phyloP scores from a whole-genome alignment of 2,329 filamentous ascomycete genomes.

The Passalora sequoiae region DNA sequence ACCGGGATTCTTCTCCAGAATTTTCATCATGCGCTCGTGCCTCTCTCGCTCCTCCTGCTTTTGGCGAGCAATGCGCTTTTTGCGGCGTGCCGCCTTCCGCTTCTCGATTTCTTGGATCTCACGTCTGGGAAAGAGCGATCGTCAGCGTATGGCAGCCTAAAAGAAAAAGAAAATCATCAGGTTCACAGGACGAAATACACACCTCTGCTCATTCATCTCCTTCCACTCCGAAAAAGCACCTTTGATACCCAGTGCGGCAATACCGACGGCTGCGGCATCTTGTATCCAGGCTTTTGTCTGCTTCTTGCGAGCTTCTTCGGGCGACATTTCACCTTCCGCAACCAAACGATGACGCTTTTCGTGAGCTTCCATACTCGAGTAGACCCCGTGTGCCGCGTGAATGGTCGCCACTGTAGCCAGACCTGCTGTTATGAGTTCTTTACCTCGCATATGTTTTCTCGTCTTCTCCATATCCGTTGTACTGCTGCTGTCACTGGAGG shows the following conservation, averaged over 20 bases:
- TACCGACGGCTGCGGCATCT: slow-evolving; percentile 61
- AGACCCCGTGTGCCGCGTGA: slow-evolving; percentile 62
- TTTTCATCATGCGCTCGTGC: slow-evolving; percentile 35
- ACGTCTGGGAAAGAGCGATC: slow-evolving; percentile 26
- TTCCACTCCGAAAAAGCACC: slow-evolving; percentile 63
- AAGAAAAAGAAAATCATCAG: slow-evolving; percentile 1
- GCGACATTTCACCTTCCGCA: slow-evolving; percentile 58
- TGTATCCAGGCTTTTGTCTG: slow-evolving; percentile 60
- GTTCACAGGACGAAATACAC: slow-evolving; percentile 33
- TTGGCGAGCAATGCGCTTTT: slow-evolving; percentile 39
- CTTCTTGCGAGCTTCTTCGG: slow-evolving; percentile 57
- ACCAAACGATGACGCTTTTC: slow-evolving; percentile 56
- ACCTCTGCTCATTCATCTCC: slow-evolving; percentile 59
- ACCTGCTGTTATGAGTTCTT: slow-evolving; percentile 61
- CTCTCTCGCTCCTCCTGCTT: slow-evolving; percentile 42
- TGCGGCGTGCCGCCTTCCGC: slow-evolving; percentile 37
- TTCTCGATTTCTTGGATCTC: slow-evolving; percentile 50
- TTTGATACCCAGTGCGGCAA: slow-evolving; percentile 64
- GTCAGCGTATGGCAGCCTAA: slow-evolving; percentile 16
- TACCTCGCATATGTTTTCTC: slow-evolving; percentile 60
- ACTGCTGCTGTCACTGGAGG: slow-evolving; percentile 33
- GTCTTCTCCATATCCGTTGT: slow-evolving; percentile 55
- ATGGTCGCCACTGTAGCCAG: slow-evolving; percentile 64
- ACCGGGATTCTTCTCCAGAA: slow-evolving; percentile 30
- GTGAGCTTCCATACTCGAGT: slow-evolving; percentile 59